Percentiles rank a stretch among this genome's conserved stretches.
These are phyloP conservation scores for Platanthera guangdongensis DNA, from an alignment of 106 monocot species.

Conservation along the genomic window DNA sequence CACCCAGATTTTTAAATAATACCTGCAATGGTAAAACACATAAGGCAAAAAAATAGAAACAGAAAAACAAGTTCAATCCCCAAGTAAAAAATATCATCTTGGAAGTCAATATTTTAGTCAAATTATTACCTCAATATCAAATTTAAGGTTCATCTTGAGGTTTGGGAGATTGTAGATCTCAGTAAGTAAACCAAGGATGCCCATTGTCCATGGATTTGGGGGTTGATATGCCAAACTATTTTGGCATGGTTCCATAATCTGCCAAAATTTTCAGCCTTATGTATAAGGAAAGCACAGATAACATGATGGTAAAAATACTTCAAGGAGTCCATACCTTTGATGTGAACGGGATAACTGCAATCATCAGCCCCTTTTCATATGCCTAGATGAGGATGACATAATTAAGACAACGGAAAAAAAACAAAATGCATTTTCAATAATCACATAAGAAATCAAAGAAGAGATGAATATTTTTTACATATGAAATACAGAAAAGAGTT, in stretches of 20 bases:
- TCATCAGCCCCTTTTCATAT: slow-evolving; percentile 96
- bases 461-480: neutral
- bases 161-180: slow-evolving; percentile 95
- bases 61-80: neutral
- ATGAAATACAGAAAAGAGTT: neutral
- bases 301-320: neutral
- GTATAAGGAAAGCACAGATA: slow-evolving; percentile 7
- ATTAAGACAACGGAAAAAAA: slow-evolving; percentile 9
- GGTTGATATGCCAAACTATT: slow-evolving; percentile 90
- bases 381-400: slow-evolving; percentile 43
- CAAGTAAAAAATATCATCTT: neutral
- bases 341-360: slow-evolving; percentile 97
- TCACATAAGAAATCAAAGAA: neutral
- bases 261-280: slow-evolving; percentile 8
- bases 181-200: slow-evolving; percentile 77
- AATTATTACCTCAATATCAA: slow-evolving; percentile 86
- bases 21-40: slow-evolving; percentile 35
- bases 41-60: neutral
- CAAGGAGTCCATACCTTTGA: slow-evolving; percentile 60
- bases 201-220: slow-evolving; percentile 99
- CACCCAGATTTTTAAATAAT: slow-evolving; percentile 85
- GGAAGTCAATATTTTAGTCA: neutral
- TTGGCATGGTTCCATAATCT: slow-evolving; percentile 94
- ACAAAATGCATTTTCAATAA: slow-evolving; percentile 8
- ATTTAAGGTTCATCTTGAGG: slow-evolving; percentile 98